Evolutionary conservation across 768 basidiomycete genomes (phyloP).

Genomic region (Hygrophoropsis aurantiaca): DNA sequence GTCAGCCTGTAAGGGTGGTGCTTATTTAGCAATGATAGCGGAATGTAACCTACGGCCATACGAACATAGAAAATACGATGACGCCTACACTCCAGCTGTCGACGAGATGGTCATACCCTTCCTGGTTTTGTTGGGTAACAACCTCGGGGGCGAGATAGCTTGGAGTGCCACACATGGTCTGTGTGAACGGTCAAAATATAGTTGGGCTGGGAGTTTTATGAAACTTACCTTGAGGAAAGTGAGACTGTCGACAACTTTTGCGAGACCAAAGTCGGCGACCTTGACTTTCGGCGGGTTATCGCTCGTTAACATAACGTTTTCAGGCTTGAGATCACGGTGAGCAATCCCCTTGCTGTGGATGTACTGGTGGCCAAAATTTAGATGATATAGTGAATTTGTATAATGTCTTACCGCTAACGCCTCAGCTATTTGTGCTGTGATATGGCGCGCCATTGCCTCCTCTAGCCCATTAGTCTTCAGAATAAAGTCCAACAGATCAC

Average conservation of each 20-base stretch:
- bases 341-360: constrained; percentile 76
- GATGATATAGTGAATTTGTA: background rate
- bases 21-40: constrained; percentile 9
- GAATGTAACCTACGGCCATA: constrained; percentile 4
- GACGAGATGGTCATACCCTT: constrained; percentile 85
- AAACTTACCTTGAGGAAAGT: constrained; percentile 70
- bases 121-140: constrained; percentile 55
- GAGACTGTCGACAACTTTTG: constrained; percentile 82
- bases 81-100: constrained; percentile 98
- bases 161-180: constrained; percentile 97
- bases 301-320: constrained; percentile 84
- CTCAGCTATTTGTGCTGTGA: constrained; percentile 82
- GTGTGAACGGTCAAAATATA: constrained; percentile 5
- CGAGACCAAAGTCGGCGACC: constrained; percentile 94
- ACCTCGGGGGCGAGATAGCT: constrained; percentile 94
- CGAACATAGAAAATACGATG: constrained; percentile 89
- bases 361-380: constrained; percentile 39
- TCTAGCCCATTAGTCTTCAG: constrained; percentile 59
- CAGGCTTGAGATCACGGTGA: constrained; percentile 94
- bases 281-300: constrained; percentile 73
- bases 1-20: constrained; percentile 55
- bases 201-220: background rate
- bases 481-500: constrained; percentile 85
- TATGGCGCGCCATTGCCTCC: constrained; percentile 59
- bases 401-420: constrained; percentile 59